These are phyloP conservation scores for Suillus clintonianus DNA, from an alignment of 768 basidiomycete genomes.

Conservation along the genomic window DNA sequence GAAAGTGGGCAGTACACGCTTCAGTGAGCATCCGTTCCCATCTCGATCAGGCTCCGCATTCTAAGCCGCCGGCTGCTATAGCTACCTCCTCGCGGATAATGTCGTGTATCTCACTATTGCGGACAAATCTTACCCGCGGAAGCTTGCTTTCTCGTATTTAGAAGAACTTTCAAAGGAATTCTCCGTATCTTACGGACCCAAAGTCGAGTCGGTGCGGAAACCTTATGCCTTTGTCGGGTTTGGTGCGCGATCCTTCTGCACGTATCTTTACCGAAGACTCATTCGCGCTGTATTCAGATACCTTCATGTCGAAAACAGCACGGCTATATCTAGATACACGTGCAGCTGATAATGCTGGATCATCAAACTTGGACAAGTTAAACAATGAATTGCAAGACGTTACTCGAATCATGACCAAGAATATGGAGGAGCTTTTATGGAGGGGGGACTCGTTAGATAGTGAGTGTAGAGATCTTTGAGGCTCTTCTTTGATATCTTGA, in stretches of 20 bases:
- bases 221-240: constrained; percentile 99
- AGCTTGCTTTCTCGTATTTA: constrained; percentile 95
- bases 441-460: constrained; percentile 96
- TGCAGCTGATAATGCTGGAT: constrained; percentile 68
- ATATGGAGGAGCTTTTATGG: constrained; percentile 99
- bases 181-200: constrained; percentile 85
- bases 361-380: constrained; percentile 76
- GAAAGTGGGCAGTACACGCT: constrained; percentile 95
- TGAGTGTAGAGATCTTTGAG: constrained; percentile 40
- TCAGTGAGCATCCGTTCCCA: constrained; percentile 64
- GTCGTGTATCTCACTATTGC: constrained; percentile 95
- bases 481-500: constrained; percentile 3
- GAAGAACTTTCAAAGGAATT: constrained; percentile 98
- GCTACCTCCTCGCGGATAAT: constrained; percentile 93
- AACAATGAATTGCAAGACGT: constrained; percentile 98
- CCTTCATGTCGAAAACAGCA: constrained; percentile 98
- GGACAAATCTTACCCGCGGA: constrained; percentile 96
- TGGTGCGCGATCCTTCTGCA: constrained; percentile 54
- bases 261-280: constrained; percentile 2
- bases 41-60: not conserved
- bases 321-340: constrained; percentile 93
- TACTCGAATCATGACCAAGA: constrained; percentile 99
- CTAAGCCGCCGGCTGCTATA: constrained; percentile 33
- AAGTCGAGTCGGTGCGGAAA: constrained; percentile 88
- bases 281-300: constrained; percentile 57